Percentiles rank a stretch among this genome's conserved stretches.
These are phyloP conservation scores for Sporodiniella umbellata DNA, from an alignment of 371 early-diverging fungal genomes.

Conservation along the genomic window DNA sequence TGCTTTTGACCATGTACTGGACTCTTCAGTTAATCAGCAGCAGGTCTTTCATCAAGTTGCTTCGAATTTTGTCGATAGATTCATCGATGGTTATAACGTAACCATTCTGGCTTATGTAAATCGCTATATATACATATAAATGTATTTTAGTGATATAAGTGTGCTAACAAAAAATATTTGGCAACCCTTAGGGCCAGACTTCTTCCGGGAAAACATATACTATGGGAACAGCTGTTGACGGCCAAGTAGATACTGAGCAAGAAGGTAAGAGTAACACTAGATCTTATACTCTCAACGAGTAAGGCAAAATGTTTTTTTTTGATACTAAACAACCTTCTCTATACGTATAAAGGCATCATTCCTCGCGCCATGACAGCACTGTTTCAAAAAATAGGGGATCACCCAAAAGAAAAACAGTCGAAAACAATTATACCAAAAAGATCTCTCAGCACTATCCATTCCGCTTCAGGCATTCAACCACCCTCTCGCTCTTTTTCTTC, in stretches of 20 bases:
- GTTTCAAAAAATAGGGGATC: slow-evolving; percentile 56
- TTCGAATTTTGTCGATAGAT: slow-evolving; percentile 73
- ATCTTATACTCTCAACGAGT: too few species aligned
- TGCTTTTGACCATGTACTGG: slow-evolving; percentile 82
- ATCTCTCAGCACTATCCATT: background rate
- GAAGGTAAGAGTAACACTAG: slow-evolving; percentile 39
- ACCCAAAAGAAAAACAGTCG: slow-evolving; percentile 4
- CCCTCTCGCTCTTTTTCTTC: slow-evolving; percentile 20
- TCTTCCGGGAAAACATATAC: slow-evolving; percentile 98
- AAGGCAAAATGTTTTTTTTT: too few species aligned
- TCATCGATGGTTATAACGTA: slow-evolving; percentile 95
- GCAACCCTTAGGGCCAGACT: slow-evolving; percentile 80
- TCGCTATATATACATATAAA: too few species aligned
- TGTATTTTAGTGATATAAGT: too few species aligned
- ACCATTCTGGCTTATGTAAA: slow-evolving; percentile 96
- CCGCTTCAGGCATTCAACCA: slow-evolving; percentile 13
- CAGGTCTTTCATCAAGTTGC: slow-evolving; percentile 72
- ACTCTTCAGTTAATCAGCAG: slow-evolving; percentile 63
- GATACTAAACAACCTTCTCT: too few species aligned
- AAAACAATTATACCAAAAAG: slow-evolving; percentile 2
- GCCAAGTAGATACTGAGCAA: slow-evolving; percentile 49
- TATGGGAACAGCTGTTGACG: slow-evolving; percentile 88
- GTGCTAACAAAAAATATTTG: too few species aligned
- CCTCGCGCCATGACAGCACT: slow-evolving; percentile 83
- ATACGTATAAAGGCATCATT: slow-evolving; percentile 78